Conservation (phyloP, 495 filamentous ascomycete genomes). For the Neurospora africana region DNA sequence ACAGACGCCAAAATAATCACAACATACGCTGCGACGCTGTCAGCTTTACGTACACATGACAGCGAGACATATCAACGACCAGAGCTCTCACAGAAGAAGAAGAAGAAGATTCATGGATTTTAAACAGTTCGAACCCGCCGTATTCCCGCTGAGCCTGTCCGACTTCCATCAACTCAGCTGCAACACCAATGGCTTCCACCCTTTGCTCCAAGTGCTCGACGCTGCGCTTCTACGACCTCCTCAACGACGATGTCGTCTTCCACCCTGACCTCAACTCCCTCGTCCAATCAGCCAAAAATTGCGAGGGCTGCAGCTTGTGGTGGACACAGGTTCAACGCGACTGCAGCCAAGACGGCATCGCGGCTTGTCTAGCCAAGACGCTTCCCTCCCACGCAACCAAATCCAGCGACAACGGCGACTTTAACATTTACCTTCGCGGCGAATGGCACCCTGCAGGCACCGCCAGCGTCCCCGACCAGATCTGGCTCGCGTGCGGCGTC, state of each 20-base stretch:
- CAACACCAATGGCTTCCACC: background rate
- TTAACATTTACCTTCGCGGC: background rate
- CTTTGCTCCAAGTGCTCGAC: background rate
- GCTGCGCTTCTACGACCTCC: background rate
- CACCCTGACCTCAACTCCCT: background rate
- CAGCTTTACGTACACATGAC: background rate
- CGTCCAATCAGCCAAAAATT: background rate
- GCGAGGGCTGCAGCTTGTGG: background rate
- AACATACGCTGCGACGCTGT: background rate
- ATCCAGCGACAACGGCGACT: background rate
- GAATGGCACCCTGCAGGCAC: background rate
- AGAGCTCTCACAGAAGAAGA: too few relatives aligned
- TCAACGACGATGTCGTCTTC: slow-evolving; percentile 3
- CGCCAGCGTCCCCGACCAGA: background rate
- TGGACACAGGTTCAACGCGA: background rate
- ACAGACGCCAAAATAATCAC: too few relatives aligned
- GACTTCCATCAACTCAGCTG: background rate
- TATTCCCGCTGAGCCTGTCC: background rate
- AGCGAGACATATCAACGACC: too few relatives aligned
- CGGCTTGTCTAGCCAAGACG: background rate
- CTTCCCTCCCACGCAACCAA: background rate
- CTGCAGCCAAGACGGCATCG: background rate
- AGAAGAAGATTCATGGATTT: too few relatives aligned
- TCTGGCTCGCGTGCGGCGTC: slow-evolving; percentile 1
- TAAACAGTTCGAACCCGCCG: too few relatives aligned